A percentile compares a stretch with the other conserved stretches of the same genome.
These are phyloP conservation scores for Catenaria anguillulae DNA, from an alignment of 371 early-diverging fungal species.

Conservation along the genomic window DNA sequence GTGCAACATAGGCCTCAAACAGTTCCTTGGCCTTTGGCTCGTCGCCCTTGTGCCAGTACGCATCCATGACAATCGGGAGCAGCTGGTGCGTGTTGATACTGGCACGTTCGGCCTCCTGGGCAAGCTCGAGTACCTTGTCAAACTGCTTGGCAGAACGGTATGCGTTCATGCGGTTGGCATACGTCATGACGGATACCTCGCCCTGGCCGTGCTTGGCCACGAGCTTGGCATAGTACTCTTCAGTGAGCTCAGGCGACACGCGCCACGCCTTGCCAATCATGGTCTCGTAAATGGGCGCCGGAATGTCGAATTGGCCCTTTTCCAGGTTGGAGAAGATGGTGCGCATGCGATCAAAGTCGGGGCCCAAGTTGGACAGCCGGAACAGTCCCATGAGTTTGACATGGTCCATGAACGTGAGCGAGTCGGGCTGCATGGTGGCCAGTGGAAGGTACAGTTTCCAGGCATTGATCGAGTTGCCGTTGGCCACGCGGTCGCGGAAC, in stretches of 20 bases:
- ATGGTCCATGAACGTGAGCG: not conserved
- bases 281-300: conserved; percentile 1
- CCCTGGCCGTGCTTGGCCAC: not conserved
- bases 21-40: not conserved
- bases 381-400: not conserved
- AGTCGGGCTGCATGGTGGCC: not conserved
- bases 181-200: not conserved
- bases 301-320: not conserved
- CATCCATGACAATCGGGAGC: not conserved
- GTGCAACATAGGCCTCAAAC: not conserved
- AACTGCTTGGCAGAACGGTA: not conserved
- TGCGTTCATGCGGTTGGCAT: not conserved
- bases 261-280: not conserved
- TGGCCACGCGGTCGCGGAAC: not conserved
- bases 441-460: not conserved
- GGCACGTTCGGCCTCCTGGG: not conserved
- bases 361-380: not conserved
- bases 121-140: not conserved
- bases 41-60: not conserved
- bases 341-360: not conserved
- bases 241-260: not conserved
- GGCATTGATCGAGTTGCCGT: not conserved
- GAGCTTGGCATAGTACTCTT: not conserved
- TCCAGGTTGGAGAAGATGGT: not conserved
- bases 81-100: not conserved